Percentiles rank a stretch among this genome's conserved stretches.
Evolutionary conservation across 1,139 yeast species (phyloP).

Genomic region (Candida gigantensis): DNA sequence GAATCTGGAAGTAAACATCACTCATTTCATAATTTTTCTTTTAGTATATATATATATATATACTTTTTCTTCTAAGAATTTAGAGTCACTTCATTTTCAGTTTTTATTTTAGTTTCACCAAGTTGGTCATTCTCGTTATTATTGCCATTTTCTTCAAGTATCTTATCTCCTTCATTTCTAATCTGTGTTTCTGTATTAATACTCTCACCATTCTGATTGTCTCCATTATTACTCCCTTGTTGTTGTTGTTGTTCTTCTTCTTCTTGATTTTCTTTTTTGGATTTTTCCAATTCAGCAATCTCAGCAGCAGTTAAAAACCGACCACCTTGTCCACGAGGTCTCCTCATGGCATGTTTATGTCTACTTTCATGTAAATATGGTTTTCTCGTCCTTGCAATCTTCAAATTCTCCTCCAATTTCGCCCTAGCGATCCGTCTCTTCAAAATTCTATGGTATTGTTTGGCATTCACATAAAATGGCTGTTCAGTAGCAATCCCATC

Average conservation of each 20-base stretch:
- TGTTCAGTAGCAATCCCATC: constrained; percentile 56
- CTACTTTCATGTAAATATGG: constrained; percentile 97
- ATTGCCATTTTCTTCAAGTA: neutral
- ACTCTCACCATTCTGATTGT: neutral
- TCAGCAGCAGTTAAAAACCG: constrained; percentile 95
- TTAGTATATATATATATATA: neutral
- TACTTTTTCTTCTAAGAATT: neutral
- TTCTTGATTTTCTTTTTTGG: constrained; percentile 49
- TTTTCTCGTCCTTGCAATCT: constrained; percentile 85
- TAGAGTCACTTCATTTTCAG: too few species aligned
- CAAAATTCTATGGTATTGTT: constrained; percentile 92
- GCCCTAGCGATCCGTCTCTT: constrained; percentile 94
- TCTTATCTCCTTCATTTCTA: neutral
- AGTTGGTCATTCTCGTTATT: neutral
- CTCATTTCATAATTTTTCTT: too few species aligned
- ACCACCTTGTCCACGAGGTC: constrained; percentile 99
- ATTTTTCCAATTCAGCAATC: constrained; percentile 78
- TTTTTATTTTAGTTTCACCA: too few species aligned
- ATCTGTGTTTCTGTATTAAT: neutral
- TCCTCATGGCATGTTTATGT: constrained; percentile 98
- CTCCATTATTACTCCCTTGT: neutral
- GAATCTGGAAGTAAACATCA: too few species aligned
- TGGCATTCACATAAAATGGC: constrained; percentile 96
- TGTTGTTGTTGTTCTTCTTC: constrained; percentile 21
- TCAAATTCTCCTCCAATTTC: constrained; percentile 82